Percentiles rank a stretch among this genome's conserved stretches.
phyloP scores from a whole-genome alignment of 2,329 filamentous ascomycete species.

The Penicillium brevicompactum region DNA sequence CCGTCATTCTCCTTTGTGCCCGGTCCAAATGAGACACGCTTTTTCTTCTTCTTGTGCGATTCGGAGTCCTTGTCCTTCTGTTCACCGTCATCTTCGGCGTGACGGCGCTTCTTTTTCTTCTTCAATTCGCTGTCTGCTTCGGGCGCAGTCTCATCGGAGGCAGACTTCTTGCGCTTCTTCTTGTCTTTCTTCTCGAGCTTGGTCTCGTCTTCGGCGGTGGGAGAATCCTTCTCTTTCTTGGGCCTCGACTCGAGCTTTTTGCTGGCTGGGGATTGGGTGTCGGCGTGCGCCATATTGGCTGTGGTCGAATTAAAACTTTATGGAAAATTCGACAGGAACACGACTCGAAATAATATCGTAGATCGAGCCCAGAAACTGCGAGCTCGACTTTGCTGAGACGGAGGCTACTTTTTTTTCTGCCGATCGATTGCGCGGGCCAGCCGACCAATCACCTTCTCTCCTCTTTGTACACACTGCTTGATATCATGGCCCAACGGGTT shows the following conservation, averaged over 20 bases:
- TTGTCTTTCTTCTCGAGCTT: conserved; percentile 25
- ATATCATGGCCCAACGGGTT: not conserved
- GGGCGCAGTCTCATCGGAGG: conserved; percentile 11
- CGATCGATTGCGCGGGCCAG: conserved; percentile 6
- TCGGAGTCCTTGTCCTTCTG: conserved; percentile 15
- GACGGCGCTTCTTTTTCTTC: conserved; percentile 25
- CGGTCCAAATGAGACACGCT: conserved; percentile 66
- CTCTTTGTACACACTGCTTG: not conserved
- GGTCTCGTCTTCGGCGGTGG: conserved; percentile 2
- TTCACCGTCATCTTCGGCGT: conserved; percentile 18
- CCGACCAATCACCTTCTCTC: conserved; percentile 3
- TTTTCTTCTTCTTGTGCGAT: conserved; percentile 38
- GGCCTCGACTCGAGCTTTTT: conserved; percentile 63
- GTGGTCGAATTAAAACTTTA: not conserved
- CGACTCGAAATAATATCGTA: not conserved
- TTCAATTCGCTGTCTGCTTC: conserved; percentile 21
- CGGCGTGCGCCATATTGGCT: conserved; percentile 7
- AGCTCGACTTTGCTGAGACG: conserved; percentile 1
- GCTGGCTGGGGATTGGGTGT: conserved; percentile 51
- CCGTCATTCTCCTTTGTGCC: conserved; percentile 64
- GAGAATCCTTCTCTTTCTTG: conserved; percentile 51
- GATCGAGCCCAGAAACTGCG: not conserved
- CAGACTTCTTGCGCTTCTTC: conserved; percentile 27
- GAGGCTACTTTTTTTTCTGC: conserved; percentile 14
- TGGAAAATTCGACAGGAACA: not conserved